Evolutionary conservation across 768 basidiomycete genomes (phyloP), one percentile per base, ranked within the genome.

Genomic region (Calocybe indica): DNA sequence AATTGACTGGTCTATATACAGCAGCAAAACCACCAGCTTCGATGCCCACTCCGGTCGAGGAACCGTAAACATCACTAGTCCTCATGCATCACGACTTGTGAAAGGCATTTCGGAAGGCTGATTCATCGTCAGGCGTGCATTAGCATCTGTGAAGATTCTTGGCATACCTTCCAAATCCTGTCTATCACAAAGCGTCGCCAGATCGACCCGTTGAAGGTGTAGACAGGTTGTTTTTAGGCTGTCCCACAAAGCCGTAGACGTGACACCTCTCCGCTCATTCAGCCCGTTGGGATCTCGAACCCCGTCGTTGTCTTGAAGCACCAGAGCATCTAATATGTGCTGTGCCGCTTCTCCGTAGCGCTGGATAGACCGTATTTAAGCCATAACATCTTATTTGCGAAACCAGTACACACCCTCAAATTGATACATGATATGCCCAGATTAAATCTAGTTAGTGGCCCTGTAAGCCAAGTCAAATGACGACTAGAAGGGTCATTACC

Each of bases 341-440:
- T 84, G 82, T 9, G 86, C 88, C 1, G 90, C 93, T 58, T 96
- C 89, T 36, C 86, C 81, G 60, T 90, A 92, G 43, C 84, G 80
- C 88, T 22, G 22, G 22, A 22, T 22, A 22, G 22, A 22, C 22
- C 22, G 22, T 4, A 22, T 22, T 92, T 59, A 14, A 48, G 35
- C 41, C 36, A 43, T 29, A 9, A 41, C 3, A 37, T 32, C 41
- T 43, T 34, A 49, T 42, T 43, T 37, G 13, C 35, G 52, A 39
- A 22, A 41, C 33, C 42, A 40, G 52, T 44, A 69, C 76, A 48
- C 61, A 92, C 90, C 45, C 79, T 76, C 47, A 97, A 75, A 62
- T 91, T 93, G 58, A 92, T 88, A 60, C 83, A 90, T 1, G 92
- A 90, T 52, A 96, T 96, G 14, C 92, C 93, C 11, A 96, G 73